Conservation (phyloP, 1,139 yeast genomes). For the Fermentozyma sake region DNA sequence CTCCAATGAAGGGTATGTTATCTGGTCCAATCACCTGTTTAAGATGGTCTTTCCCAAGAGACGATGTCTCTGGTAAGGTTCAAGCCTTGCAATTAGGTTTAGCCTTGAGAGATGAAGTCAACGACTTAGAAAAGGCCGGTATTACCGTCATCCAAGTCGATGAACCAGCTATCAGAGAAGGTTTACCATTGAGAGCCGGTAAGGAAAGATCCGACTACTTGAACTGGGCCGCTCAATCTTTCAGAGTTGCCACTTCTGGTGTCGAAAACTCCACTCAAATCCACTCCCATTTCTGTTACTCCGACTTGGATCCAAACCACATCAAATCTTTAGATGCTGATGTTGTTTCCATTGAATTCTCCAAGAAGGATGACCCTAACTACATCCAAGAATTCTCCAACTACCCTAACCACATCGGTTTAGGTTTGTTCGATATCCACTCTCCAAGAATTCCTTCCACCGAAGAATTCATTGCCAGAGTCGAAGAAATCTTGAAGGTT, state of each 20-base stretch:
- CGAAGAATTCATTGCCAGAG: constrained; percentile 92
- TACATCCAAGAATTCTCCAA: constrained; percentile 95
- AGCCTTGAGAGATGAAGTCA: constrained; percentile 97
- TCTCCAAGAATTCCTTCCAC: constrained; percentile 99
- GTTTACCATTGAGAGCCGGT: constrained; percentile 98
- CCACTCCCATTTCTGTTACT: constrained; percentile 99
- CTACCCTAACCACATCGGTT: constrained; percentile 99
- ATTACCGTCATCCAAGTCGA: constrained; percentile 97
- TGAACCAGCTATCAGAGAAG: constrained; percentile 99
- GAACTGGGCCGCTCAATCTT: constrained; percentile 98
- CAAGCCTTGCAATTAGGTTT: constrained; percentile 97
- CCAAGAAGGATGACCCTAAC: constrained; percentile 98
- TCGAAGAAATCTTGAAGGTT: constrained; percentile 89
- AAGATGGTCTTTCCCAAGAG: constrained; percentile 99
- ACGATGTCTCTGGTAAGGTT: constrained; percentile 87
- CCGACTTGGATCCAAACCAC: constrained; percentile 98
- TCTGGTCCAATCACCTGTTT: constrained; percentile 99
- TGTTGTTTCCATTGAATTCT: constrained; percentile 98
- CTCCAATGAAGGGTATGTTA: constrained; percentile 99
- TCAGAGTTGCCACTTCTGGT: constrained; percentile 99
- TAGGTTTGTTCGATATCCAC: constrained; percentile 98
- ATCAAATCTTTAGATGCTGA: constrained; percentile 99
- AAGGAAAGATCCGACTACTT: constrained; percentile 94
- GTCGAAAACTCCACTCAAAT: constrained; percentile 93
- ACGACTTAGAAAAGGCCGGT: constrained; percentile 97